Base-by-base conservation (phyloP, 768 basidiomycete genomes). In the Royoungia palumana region DNA sequence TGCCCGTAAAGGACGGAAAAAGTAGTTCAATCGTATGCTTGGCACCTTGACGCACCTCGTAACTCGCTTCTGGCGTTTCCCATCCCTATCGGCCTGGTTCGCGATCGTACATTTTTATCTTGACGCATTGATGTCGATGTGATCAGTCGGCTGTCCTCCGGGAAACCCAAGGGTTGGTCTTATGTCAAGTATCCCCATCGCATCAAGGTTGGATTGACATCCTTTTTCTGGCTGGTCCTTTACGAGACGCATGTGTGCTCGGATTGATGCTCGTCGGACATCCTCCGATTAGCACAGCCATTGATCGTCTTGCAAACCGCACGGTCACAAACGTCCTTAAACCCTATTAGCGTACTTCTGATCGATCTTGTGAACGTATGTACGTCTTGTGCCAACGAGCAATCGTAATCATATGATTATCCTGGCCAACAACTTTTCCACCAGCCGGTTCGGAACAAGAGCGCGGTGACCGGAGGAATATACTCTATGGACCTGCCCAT, bases 1-100 rank as follows among this genome's bases (percentile, higher is more conserved):
- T 41, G 53, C 57, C 46, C 72, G 72, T 21, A 74, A 74, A 57
- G 72, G 72, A 34, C 66, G 73, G 55, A 74, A 73, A 60, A 74
- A 74, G 54, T 70, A 71, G 49, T 28, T 2, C 1, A n/a, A 14
- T n/a, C 50, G 37, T 34, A 47, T 24, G 19, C 10, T 27, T 41
- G 16, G 40, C 10, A 20, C 28, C 13, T 28, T 28, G 28, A 11
- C 28, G 28, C 28, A 28, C 28, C 28, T 28, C 28, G 28, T 28
- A 28, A 10, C 11, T 28, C 32, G 12, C 21, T 35, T 13, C 22
- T 24, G n/a, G 22, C 21, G 36, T 25, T 16, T 12, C 21, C 25
- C 44, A 34, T n/a, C 25, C 25, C 21, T 19, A 37, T 34, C 27
- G 35, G 30, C 37, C 25, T 28, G 21, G 35, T 6, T 34, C 40